Base-by-base conservation (phyloP, 192 early-diverging fungal genomes). In the Coemansia sp. region DNA sequence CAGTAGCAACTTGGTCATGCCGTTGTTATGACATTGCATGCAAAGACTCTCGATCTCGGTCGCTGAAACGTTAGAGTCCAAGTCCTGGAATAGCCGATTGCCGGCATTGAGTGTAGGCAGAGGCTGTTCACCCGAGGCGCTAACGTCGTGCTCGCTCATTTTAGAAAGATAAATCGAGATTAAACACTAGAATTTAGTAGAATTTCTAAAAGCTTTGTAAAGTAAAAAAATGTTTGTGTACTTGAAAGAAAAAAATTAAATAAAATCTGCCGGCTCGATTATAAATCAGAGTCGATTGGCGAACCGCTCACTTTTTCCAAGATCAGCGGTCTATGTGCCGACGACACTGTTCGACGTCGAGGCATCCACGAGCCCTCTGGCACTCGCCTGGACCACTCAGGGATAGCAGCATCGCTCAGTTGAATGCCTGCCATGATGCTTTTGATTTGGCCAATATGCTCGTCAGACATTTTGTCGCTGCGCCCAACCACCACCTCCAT, bases 11-110 rank as follows among this genome's bases (percentile, higher is more conserved):
- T 91, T 86, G 61, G 94, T 96, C 9, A 70, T 88, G 63, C 96
- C 95, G 88, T 94, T 90, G 64, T 96, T 84, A 55, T 89, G 82
- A 78, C 96, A 98, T 69, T 89, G 88, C 93, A 98, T 94, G 77
- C 96, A 98, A 36, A 93, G 70, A 62, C 87, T 90, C 76, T 98
- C 95, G 57, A 97, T 90, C 76, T 95, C 95, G 4, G 92, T 90
- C 17, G 90, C 89, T 17, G 82, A 74, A n/a, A 82, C 78, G 62
- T 86, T 82, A 10, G 87, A 88, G 59, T 90, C 83, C 46, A 94
- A 84, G 72, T 89, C 85, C 62, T 88, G 84, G 84, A 93, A 92
- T 46, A 94, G 68, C 68, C 78, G 86, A 31, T 76, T 78, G 69
- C 66, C 73, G 2, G 73, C 73, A 48, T 75, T 75, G 63, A 75